Evolutionary conservation across 768 basidiomycete genomes (phyloP), one percentile per base, ranked within the genome.

Genomic region (Boletus edulis): DNA sequence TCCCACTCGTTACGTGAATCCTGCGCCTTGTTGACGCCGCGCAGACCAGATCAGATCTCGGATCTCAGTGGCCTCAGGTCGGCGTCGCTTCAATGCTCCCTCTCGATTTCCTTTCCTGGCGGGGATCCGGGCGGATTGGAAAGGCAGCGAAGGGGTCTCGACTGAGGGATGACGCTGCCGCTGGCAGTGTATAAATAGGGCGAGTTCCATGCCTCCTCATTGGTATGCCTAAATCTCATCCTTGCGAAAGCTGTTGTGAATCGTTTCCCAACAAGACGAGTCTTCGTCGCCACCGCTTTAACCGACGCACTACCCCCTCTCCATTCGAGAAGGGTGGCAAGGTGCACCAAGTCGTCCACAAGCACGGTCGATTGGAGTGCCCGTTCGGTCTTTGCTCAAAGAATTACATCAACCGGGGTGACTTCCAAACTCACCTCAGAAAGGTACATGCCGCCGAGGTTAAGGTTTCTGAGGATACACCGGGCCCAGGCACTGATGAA

Each of bases 351-450:
- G 24, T 38, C 14, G 47, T 48, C 22, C 47, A 6, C 47, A 38
- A 38, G 15, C 8, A 48, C 1, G 37, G 37, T n/a, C 46, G 22
- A 49, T 18, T 49, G 47, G 38, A 18, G 17, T 49, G 47, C 10
- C 47, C 37, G 7, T 29, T 49, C 27, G 11, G 39, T 9, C 11
- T 4, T 39, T 49, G 47, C 27, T 13, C 17, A 9, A 49, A 39
- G 47, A 15, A 9, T n/a, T 49, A 49, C 37, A 5, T 24, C 47
- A 49, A 49, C 8, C 10, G 47, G 22, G 47, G 27, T 12, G 37
- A 49, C 47, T 39, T 49, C n/a, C 47, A 49, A 49, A 29, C 37
- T 38, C 47, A 49, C 17, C 47, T 49, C 24, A 49, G 38, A 39
- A 49, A 13, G 47, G 24, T n/a, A 7, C 47, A 49, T 9, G 27